Percentiles rank a stretch among this genome's conserved stretches.
Conservation (phyloP, 2,329 filamentous ascomycete genomes). For the Ceratocystis lukuohia region DNA sequence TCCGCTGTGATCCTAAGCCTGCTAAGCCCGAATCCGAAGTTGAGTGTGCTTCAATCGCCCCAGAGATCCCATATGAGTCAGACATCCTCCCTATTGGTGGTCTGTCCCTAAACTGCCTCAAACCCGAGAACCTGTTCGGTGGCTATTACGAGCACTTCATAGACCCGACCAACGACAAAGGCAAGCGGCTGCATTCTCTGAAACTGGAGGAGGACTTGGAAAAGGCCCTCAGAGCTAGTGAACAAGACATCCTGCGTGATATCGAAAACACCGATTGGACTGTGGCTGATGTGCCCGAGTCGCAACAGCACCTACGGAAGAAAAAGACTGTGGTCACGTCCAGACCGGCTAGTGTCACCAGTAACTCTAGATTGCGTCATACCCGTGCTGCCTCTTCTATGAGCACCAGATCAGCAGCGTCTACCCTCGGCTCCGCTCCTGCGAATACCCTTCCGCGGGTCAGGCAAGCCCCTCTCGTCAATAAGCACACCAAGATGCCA, state of each 20-base stretch:
- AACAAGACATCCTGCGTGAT: constrained; percentile 54
- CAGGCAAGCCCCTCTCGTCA: constrained; percentile 3
- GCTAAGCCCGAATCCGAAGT: constrained; percentile 52
- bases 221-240: constrained; percentile 41
- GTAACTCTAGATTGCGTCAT: constrained; percentile 10
- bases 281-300: constrained; percentile 41
- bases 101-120: constrained; percentile 44
- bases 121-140: constrained; percentile 44
- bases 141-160: constrained; percentile 49
- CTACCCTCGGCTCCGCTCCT: constrained; percentile 2
- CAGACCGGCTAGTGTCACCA: constrained; percentile 20
- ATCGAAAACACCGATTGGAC: constrained; percentile 51
- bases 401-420: constrained; percentile 14
- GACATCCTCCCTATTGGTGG: constrained; percentile 49
- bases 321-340: background rate
- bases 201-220: constrained; percentile 43
- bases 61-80: constrained; percentile 53
- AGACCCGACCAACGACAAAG: constrained; percentile 54
- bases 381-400: constrained; percentile 15
- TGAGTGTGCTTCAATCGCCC: constrained; percentile 71
- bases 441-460: constrained; percentile 33
- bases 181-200: constrained; percentile 48
- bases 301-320: constrained; percentile 20
- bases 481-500: constrained; percentile 11
- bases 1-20: constrained; percentile 27